These are phyloP conservation scores for Lachnum nothofagi DNA, from an alignment of 2,329 filamentous ascomycete species.

Conservation along the genomic window DNA sequence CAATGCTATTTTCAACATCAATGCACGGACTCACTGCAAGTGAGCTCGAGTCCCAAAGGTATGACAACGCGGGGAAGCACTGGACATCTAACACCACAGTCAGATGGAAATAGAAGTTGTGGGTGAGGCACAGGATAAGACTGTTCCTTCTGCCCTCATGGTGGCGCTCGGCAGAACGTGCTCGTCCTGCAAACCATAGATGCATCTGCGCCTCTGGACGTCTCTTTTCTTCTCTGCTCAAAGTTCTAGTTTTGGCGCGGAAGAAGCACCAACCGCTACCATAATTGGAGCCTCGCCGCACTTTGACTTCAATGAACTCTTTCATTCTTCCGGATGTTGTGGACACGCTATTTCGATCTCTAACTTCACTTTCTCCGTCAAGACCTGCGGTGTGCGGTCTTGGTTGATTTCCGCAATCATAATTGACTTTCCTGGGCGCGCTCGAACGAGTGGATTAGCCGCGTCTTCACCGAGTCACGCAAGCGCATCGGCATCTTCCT, in stretches of 20 bases:
- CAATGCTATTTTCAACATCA: slow-evolving; percentile 2
- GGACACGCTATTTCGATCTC: background rate
- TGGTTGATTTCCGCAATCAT: no score
- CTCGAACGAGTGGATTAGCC: background rate
- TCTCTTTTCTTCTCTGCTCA: background rate
- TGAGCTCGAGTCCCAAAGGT: background rate
- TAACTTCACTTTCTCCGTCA: background rate
- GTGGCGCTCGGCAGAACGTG: slow-evolving; percentile 1
- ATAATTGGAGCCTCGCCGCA: background rate
- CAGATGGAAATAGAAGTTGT: background rate
- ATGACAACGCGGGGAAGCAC: slow-evolving; percentile 2
- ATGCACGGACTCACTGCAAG: background rate
- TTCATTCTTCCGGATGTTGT: background rate
- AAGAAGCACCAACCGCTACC: slow-evolving; percentile 1
- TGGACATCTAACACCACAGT: no score
- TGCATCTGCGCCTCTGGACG: background rate
- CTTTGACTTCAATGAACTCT: background rate
- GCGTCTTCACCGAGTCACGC: background rate
- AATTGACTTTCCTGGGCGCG: background rate
- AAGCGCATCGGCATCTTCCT: background rate
- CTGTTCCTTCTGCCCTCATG: background rate
- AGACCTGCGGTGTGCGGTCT: no score
- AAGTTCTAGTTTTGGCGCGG: background rate
- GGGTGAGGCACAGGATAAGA: background rate
- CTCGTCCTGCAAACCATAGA: background rate